These are phyloP conservation scores for Debaryomyces sp. DNA, from an alignment of 1,139 yeast species.

Conservation along the genomic window DNA sequence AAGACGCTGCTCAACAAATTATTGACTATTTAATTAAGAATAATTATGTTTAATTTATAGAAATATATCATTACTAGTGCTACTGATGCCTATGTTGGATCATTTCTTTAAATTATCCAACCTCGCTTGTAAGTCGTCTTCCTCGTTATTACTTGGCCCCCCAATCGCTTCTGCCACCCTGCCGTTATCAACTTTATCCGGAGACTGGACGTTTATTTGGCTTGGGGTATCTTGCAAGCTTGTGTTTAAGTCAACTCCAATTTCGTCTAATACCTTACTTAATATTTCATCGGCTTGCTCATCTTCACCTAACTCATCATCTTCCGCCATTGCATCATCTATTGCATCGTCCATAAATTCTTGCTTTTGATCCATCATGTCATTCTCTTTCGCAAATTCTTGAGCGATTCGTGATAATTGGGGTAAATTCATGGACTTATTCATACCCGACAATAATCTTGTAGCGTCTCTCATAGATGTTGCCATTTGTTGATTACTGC, in stretches of 20 bases:
- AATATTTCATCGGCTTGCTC: slow-evolving; percentile 95
- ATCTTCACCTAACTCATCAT: slow-evolving; percentile 64
- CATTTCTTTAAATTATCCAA: slow-evolving; percentile 76
- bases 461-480: slow-evolving; percentile 97
- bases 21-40: slow-evolving; percentile 66
- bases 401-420: slow-evolving; percentile 87
- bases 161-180: slow-evolving; percentile 55
- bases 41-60: slow-evolving; percentile 40
- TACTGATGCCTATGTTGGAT: background rate
- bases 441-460: slow-evolving; percentile 80
- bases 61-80: background rate
- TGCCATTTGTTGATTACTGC: slow-evolving; percentile 96
- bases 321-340: slow-evolving; percentile 91
- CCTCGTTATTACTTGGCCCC: slow-evolving; percentile 49
- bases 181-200: slow-evolving; percentile 28
- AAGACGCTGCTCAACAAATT: slow-evolving; percentile 77
- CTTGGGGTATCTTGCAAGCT: slow-evolving; percentile 71
- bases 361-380: slow-evolving; percentile 96
- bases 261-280: slow-evolving; percentile 89
- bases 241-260: slow-evolving; percentile 84
- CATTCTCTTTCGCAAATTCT: slow-evolving; percentile 94
- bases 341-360: slow-evolving; percentile 99
- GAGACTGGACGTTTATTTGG: slow-evolving; percentile 38
- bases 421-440: slow-evolving; percentile 85
- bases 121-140: slow-evolving; percentile 89